Evolutionary conservation across 306 rosid genomes (phyloP).

Genomic region (Cicer yamashitae): DNA sequence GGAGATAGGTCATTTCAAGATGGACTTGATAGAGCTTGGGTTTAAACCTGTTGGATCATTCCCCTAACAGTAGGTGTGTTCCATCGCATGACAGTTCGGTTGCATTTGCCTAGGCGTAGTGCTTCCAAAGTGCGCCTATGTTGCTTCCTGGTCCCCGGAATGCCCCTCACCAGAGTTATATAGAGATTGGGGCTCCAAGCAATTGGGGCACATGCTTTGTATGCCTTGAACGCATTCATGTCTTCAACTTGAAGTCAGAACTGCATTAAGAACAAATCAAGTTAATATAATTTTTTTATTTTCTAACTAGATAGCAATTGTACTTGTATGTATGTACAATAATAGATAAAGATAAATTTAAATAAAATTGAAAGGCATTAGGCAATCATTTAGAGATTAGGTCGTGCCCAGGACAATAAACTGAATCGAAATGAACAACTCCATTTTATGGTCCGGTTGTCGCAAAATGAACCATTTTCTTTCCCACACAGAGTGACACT

Average conservation of each 20-base stretch:
- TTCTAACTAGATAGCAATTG: slow-evolving; percentile 12
- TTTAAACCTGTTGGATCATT: slow-evolving; percentile 85
- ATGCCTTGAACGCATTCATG: slow-evolving; percentile 94
- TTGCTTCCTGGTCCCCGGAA: slow-evolving; percentile 90
- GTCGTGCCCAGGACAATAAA: neutral
- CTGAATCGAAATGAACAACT: neutral
- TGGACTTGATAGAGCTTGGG: slow-evolving; percentile 1
- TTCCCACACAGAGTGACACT: neutral
- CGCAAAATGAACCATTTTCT: neutral
- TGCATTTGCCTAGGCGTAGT: slow-evolving; percentile 76
- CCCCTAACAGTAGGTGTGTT: slow-evolving; percentile 93
- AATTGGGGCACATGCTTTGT: slow-evolving; percentile 80
- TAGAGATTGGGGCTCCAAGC: slow-evolving; percentile 86
- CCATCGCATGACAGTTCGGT: slow-evolving; percentile 94
- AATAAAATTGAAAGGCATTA: neutral
- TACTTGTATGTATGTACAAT: neutral
- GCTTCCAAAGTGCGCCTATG: slow-evolving; percentile 94
- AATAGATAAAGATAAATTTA: neutral
- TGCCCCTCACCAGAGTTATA: slow-evolving; percentile 89
- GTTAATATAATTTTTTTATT: neutral
- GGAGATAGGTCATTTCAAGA: slow-evolving; percentile 22
- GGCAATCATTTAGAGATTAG: neutral
- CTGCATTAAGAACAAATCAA: slow-evolving; percentile 34
- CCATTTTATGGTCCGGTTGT: neutral
- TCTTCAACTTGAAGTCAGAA: slow-evolving; percentile 57